Base-by-base conservation (phyloP, 257 asterid genomes). In the Hygrophila difformis region DNA sequence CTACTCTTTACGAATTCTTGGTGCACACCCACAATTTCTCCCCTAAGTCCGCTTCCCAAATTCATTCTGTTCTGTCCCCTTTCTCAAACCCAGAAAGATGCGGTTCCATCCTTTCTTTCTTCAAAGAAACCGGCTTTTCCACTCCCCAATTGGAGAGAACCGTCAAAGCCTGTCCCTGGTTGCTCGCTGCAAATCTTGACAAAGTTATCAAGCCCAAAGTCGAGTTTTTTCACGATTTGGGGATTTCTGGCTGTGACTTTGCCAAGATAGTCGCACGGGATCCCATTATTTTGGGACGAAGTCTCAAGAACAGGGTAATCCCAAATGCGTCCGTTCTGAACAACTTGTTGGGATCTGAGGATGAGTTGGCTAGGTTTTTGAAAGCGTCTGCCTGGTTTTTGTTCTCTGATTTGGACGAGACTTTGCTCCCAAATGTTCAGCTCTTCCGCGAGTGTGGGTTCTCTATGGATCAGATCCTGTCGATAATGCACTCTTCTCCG, bases 381-480 rank as follows among this genome's bases (percentile, higher is more conserved):
- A 59, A n/a, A 54, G 20, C 2, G 14, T 31, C 52, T 31, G 65
- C 63, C 44, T 23, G 71, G 58, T 60, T 42, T 15, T 4, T 68
- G 59, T 34, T 3, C 13, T 14, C 2, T 12, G 64, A 76, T 56
- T 40, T 76, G 36, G 44, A 59, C 12, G 67, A 34, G 22, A 33
- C 15, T 13, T 2, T 75, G 67, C 18, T 71, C 4, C 76, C 79
- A 0, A 71, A 71, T 53, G 45, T 75, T 4, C 49, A 67, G 33
- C 34, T 64, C 57, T 52, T 64, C 52, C 39, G 10, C 16, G 47
- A 65, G 46, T 53, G 64, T 12, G 65, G 63, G 0, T 39, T 71
- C 4, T 12, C 48, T 9, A 43, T 24, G 51, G 47, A 65, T 0
- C 57, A 56, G 35, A 39, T 69, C 14, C 15, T 43, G 6, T 16